A percentile compares a stretch with the other conserved stretches of the same genome.
These are phyloP conservation scores for Litsea cubeba DNA, from an alignment of 164 flowering plant genomes.

Conservation along the genomic window DNA sequence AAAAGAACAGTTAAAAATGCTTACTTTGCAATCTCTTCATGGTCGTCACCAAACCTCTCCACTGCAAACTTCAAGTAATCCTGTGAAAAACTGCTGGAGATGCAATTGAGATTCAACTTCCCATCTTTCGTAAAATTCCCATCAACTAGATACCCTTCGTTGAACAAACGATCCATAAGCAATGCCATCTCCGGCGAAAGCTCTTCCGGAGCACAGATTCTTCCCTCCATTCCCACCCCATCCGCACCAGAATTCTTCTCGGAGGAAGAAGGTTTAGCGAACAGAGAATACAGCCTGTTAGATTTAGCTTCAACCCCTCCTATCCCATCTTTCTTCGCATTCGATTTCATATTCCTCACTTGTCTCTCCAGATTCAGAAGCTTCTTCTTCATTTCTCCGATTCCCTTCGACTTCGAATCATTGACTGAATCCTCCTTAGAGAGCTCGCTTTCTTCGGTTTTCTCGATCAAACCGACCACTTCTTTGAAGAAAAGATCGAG, in stretches of 20 bases:
- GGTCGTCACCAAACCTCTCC: conserved; percentile 23
- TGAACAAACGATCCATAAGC: conserved; percentile 12
- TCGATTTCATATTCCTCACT: conserved; percentile 7
- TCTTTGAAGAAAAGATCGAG: conserved; percentile 10
- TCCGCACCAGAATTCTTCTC: not conserved
- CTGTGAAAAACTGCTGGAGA: conserved; percentile 7
- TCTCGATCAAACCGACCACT: conserved; percentile 12
- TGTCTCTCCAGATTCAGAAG: conserved; percentile 14
- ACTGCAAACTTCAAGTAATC: conserved; percentile 17
- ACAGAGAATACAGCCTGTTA: conserved; percentile 4
- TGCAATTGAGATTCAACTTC: conserved; percentile 13
- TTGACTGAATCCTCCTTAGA: not conserved
- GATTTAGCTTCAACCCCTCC: not conserved
- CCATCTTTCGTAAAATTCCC: conserved; percentile 19
- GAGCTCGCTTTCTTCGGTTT: conserved; percentile 6
- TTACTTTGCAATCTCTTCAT: conserved; percentile 26
- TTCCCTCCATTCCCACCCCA: not conserved
- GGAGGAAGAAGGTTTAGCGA: not conserved
- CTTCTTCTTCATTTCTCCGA: conserved; percentile 13
- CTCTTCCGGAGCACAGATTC: not conserved
- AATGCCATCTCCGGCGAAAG: conserved; percentile 17
- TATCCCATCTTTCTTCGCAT: conserved; percentile 4
- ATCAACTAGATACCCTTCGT: conserved; percentile 17
- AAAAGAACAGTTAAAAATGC: not conserved
- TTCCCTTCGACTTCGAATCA: not conserved